Evolutionary conservation across 257 asterid genomes (phyloP).

Genomic region (Ballota nigra): DNA sequence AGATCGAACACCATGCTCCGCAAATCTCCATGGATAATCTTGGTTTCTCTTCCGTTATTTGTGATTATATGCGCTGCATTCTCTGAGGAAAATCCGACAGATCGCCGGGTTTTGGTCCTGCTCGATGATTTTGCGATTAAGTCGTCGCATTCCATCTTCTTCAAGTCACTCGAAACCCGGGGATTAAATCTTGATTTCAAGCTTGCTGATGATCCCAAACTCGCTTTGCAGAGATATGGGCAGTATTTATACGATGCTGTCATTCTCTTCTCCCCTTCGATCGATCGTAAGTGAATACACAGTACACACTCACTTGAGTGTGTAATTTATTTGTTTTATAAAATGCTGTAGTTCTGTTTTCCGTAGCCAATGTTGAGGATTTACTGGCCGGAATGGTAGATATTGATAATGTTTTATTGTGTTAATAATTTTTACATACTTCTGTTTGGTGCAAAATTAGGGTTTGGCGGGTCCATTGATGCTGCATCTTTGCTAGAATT

Average conservation of each 20-base stretch:
- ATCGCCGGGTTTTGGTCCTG: constrained; percentile 64
- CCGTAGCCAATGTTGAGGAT: background rate
- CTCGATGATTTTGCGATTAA: constrained; percentile 63
- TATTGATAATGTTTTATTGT: background rate
- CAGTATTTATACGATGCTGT: constrained; percentile 63
- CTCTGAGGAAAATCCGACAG: constrained; percentile 66
- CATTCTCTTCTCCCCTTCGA: constrained; percentile 63
- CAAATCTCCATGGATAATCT: background rate
- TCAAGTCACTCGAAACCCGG: constrained; percentile 52
- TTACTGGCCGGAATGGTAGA: background rate
- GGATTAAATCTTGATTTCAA: constrained; percentile 70
- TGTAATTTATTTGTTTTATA: background rate
- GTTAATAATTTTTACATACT: background rate
- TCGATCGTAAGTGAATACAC: constrained; percentile 46
- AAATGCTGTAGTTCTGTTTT: background rate
- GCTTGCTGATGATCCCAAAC: constrained; percentile 73
- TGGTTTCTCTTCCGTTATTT: constrained; percentile 22
- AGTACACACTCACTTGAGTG: background rate
- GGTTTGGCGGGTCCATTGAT: constrained; percentile 71
- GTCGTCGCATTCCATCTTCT: constrained; percentile 74
- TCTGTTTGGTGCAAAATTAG: constrained; percentile 33
- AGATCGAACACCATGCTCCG: constrained; percentile 35
- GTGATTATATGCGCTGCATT: constrained; percentile 45
- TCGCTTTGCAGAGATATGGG: constrained; percentile 75
- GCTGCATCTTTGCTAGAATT: constrained; percentile 58